These are phyloP conservation scores for Oemleria cerasiformis DNA, from an alignment of 306 rosid species.

Conservation along the genomic window DNA sequence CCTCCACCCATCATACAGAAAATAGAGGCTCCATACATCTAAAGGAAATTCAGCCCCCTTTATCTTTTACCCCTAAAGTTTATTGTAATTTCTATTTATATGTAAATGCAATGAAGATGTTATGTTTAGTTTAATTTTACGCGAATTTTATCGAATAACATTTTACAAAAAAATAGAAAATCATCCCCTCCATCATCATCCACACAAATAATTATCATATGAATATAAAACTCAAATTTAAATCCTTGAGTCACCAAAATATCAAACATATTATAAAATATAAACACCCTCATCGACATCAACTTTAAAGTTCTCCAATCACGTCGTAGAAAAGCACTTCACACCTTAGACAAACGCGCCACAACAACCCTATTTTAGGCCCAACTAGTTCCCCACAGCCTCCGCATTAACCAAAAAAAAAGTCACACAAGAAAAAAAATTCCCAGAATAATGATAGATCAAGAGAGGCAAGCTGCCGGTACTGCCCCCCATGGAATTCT, in stretches of 20 bases:
- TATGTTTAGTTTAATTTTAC: too few species aligned
- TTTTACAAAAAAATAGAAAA: too few species aligned
- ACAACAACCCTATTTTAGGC: neutral
- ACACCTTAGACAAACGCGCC: neutral
- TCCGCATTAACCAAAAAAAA: neutral
- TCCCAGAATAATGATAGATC: slow-evolving; percentile 12
- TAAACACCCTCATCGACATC: neutral
- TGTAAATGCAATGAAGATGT: too few species aligned
- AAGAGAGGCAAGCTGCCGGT: slow-evolving; percentile 25
- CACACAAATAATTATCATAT: neutral
- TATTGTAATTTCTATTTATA: too few species aligned
- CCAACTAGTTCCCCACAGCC: neutral
- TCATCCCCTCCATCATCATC: neutral
- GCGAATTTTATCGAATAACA: too few species aligned
- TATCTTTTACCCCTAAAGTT: too few species aligned
- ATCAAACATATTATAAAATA: neutral
- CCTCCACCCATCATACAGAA: too few species aligned
- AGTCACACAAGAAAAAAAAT: neutral
- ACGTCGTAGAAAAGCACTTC: neutral
- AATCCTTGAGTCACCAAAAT: neutral
- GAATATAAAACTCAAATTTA: neutral
- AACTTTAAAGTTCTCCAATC: neutral
- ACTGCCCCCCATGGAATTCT: slow-evolving; percentile 77
- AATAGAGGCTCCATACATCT: too few species aligned
- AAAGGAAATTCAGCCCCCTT: too few species aligned